Evolutionary conservation across 2,329 filamentous ascomycete genomes (phyloP).

Genomic region (Botrytis paeoniae): DNA sequence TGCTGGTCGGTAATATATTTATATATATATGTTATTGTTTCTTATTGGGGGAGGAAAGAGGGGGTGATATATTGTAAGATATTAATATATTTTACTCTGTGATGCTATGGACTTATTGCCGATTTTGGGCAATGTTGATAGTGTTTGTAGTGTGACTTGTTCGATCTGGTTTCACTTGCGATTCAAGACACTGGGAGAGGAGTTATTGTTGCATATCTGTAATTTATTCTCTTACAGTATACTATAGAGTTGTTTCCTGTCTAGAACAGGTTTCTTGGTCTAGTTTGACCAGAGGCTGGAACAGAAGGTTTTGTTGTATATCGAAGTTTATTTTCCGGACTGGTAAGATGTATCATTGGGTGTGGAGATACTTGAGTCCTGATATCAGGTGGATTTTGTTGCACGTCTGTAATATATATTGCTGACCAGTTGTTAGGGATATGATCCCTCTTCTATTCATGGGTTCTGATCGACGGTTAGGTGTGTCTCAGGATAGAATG

Average conservation of each 20-base stretch:
- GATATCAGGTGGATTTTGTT: neutral
- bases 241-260: neutral
- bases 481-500: neutral
- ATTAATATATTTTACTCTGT: neutral
- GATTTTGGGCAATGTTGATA: neutral
- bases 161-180: neutral
- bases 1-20: neutral
- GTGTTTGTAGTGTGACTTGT: neutral
- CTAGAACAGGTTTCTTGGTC: neutral
- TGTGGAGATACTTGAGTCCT: neutral
- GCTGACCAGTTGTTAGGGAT: neutral
- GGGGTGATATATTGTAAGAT: neutral
- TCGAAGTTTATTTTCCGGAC: neutral
- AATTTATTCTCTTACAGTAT: neutral
- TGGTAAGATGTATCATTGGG: neutral
- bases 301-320: neutral
- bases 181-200: neutral
- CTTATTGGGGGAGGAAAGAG: too few species aligned
- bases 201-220: neutral
- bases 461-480: too few species aligned
- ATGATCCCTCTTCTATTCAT: neutral
- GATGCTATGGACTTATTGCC: neutral
- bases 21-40: neutral
- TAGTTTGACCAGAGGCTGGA: neutral
- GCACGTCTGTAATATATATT: constrained; percentile 2